Evolutionary conservation across 768 basidiomycete species (phyloP), one percentile per base, ranked within the genome.

Genomic region (Mycena albidolilacea): DNA sequence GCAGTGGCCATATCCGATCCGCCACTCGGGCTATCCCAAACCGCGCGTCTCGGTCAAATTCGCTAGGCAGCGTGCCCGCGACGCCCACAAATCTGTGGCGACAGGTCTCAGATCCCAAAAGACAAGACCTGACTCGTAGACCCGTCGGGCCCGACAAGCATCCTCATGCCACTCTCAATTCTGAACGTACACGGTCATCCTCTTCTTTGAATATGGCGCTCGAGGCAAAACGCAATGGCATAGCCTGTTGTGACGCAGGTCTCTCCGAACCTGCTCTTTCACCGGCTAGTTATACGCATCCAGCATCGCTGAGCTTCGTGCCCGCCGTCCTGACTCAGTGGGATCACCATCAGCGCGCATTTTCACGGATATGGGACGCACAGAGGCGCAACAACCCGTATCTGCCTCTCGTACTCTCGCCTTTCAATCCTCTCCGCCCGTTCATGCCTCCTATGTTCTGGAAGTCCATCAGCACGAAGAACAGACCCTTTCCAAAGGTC

Each of bases 71-170:
- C 44, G 75, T 76, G 23, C 71, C 75, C 15, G n/a, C 69, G 60
- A 70, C 75, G 44, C 75, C 75, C 48, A 64, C 71, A 50, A 67
- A n/a, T 50, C 69, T 76, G 17, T 76, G 75, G 75, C 75, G 52
- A 4, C 59, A 44, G 12, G 65, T 73, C 35, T n/a, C 69, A 4
- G 54, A 58, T 17, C 30, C 44, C 38, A 70, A 66, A 52, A 30
- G 15, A 35, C 60, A 63, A 23, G 41, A 44, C 50, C 19, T 19
- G 35, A 44, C 55, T 48, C 60, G 48, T 37, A 39, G 8, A 17
- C 66, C 63, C 5, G 50, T 30, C 35, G 46, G 44, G 17, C 23
- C 54, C 21, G 67, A 65, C 17, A 35, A 37, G 39, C 73, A 71
- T 46, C 17, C n/a, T 11, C 64, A 60, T 38, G 17, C 65, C 23